phyloP scores from a whole-genome alignment of 106 monocot species.

The Narthecium ossifragum region DNA sequence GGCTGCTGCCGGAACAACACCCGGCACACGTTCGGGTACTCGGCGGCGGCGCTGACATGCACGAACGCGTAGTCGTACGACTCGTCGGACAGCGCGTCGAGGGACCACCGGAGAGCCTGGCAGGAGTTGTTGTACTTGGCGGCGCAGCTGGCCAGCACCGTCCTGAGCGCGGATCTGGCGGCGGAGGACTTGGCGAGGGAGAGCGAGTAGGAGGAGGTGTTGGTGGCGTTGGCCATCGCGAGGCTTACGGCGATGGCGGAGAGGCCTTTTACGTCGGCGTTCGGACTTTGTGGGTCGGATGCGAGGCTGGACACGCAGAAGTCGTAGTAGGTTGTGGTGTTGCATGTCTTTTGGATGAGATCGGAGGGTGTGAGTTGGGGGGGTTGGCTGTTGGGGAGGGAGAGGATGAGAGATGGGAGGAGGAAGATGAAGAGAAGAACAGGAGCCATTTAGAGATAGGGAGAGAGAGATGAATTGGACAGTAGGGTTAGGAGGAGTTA shows the following conservation, averaged over 20 bases:
- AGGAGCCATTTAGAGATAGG: too few species aligned
- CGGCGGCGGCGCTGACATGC: constrained; percentile 57
- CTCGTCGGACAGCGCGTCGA: constrained; percentile 19
- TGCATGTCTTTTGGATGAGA: constrained; percentile 42
- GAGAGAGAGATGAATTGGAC: too few species aligned
- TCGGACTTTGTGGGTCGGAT: constrained; percentile 26
- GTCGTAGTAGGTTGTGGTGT: constrained; percentile 50
- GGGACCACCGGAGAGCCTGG: constrained; percentile 34
- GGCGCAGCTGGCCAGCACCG: constrained; percentile 32
- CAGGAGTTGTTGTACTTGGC: constrained; percentile 42
- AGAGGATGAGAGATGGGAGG: not conserved
- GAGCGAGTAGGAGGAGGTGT: constrained; percentile 24
- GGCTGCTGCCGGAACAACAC: constrained; percentile 29
- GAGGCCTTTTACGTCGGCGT: constrained; percentile 27
- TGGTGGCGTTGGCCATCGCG: constrained; percentile 37
- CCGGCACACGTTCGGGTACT: constrained; percentile 61
- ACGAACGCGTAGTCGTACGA: constrained; percentile 59
- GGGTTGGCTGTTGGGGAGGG: not conserved
- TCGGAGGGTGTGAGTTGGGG: not conserved
- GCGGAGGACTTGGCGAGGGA: constrained; percentile 18
- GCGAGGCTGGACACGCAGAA: constrained; percentile 54
- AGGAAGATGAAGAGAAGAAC: not conserved
- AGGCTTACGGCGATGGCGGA: constrained; percentile 32
- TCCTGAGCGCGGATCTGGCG: constrained; percentile 3
- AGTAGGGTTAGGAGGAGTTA: too few species aligned